Conservation (phyloP, 2,329 filamentous ascomycete genomes). For the Pyricularia sp. region DNA sequence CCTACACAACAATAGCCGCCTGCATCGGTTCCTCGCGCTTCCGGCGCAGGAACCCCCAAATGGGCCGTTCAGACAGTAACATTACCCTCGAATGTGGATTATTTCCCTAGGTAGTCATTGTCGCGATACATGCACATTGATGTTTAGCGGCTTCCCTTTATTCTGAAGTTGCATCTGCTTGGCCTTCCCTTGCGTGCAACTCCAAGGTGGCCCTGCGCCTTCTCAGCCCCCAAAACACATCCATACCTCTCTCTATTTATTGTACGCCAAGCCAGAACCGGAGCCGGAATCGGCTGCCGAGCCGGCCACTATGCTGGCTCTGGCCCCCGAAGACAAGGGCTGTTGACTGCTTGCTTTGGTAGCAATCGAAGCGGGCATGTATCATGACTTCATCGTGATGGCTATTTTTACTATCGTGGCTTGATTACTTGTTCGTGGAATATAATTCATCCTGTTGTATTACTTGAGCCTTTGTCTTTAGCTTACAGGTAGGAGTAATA, state of each 20-base stretch:
- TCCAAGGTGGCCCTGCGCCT: not conserved
- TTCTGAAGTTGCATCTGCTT: not conserved
- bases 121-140: not conserved
- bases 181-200: not conserved
- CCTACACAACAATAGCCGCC: not conserved
- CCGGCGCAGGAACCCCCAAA: not conserved
- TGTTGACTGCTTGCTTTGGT: not conserved
- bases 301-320: not conserved
- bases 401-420: not conserved
- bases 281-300: not conserved
- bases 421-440: too few relatives aligned
- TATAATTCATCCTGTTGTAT: not conserved
- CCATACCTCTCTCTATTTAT: not conserved
- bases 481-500: not conserved
- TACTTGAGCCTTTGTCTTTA: not conserved
- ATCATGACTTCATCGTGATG: not conserved
- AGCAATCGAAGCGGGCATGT: not conserved
- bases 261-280: not conserved
- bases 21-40: not conserved
- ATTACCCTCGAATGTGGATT: not conserved
- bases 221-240: not conserved
- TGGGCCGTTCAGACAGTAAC: not conserved
- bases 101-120: not conserved
- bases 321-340: not conserved
- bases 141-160: not conserved